Evolutionary conservation across 495 filamentous ascomycete species (phyloP).

Genomic region (Parmelia sp.): DNA sequence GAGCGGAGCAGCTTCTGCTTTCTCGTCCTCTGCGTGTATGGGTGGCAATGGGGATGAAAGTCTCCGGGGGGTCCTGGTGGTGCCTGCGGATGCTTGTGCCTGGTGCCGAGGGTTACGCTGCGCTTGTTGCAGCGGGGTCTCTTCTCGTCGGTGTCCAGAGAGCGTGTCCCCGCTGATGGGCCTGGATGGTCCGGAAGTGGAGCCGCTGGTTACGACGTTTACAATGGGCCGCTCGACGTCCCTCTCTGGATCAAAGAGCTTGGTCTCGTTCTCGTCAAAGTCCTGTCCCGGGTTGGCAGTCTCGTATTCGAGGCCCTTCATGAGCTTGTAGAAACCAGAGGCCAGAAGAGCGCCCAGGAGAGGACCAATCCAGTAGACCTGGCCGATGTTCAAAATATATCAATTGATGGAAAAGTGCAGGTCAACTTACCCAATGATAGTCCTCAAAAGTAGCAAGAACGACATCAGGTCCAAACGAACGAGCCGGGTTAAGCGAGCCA

Average conservation of each 20-base stretch:
- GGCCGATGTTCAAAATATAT: constrained; percentile 4
- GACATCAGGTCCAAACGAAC: constrained; percentile 64
- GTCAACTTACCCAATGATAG: constrained; percentile 52
- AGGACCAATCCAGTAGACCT: constrained; percentile 63
- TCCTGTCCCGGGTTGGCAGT: constrained; percentile 75
- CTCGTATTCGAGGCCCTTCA: constrained; percentile 66
- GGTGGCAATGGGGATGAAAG: constrained; percentile 7
- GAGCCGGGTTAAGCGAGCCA: constrained; percentile 65
- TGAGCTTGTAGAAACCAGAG: constrained; percentile 58
- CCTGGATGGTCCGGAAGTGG: constrained; percentile 5
- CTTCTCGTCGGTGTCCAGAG: constrained; percentile 13
- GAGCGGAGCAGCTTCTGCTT: background rate
- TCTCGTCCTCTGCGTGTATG: constrained; percentile 10
- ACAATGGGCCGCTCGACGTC: constrained; percentile 17
- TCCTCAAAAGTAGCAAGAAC: constrained; percentile 56
- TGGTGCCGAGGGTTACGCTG: background rate
- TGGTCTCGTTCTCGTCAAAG: constrained; percentile 21
- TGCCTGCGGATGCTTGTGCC: constrained; percentile 4
- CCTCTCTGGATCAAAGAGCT: constrained; percentile 14
- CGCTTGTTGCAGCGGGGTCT: constrained; percentile 8
- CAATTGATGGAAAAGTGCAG: background rate
- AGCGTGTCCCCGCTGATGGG: constrained; percentile 18
- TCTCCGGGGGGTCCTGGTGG: background rate
- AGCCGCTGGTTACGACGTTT: constrained; percentile 4
- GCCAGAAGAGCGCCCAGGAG: constrained; percentile 60